Evolutionary conservation across 1,139 yeast genomes (phyloP).

Genomic region (Kluyveromyces sp.): DNA sequence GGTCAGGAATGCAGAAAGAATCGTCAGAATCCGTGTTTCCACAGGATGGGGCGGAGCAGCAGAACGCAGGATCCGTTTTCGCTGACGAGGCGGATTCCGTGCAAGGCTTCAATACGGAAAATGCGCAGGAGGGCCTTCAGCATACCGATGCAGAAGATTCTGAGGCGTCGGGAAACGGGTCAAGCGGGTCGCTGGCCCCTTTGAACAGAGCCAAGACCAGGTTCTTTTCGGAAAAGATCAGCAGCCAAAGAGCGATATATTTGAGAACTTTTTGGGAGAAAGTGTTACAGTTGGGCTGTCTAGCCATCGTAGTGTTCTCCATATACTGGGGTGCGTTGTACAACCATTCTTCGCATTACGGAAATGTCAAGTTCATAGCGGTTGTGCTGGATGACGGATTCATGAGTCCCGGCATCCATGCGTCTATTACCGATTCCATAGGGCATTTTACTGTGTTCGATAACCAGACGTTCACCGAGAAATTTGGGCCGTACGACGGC

Average conservation of each 20-base stretch:
- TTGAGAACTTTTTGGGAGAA: neutral
- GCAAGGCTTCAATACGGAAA: neutral
- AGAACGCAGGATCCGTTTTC: neutral
- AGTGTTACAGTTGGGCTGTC: slow-evolving; percentile 8
- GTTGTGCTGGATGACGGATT: slow-evolving; percentile 19
- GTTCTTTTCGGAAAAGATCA: slow-evolving; percentile 2
- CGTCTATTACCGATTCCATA: slow-evolving; percentile 13
- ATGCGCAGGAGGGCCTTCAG: neutral
- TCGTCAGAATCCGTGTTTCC: no score
- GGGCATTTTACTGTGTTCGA: slow-evolving; percentile 30
- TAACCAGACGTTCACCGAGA: slow-evolving; percentile 15
- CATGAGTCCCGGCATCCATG: slow-evolving; percentile 14
- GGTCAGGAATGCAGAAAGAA: neutral
- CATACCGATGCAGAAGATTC: neutral
- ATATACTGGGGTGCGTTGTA: slow-evolving; percentile 22
- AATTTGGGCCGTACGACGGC: slow-evolving; percentile 31
- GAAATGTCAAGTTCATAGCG: slow-evolving; percentile 15
- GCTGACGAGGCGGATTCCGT: slow-evolving; percentile 2
- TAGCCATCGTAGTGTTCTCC: slow-evolving; percentile 13
- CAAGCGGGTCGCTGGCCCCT: neutral
- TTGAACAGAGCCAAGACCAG: slow-evolving; percentile 2
- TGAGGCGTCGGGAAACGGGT: neutral
- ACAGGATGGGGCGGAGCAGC: no score
- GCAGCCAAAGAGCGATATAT: neutral
- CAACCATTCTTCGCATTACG: slow-evolving; percentile 9